A percentile compares a stretch with the other conserved stretches of the same genome.
phyloP scores from a whole-genome alignment of 768 basidiomycete species.

The Tricholoma sp. region DNA sequence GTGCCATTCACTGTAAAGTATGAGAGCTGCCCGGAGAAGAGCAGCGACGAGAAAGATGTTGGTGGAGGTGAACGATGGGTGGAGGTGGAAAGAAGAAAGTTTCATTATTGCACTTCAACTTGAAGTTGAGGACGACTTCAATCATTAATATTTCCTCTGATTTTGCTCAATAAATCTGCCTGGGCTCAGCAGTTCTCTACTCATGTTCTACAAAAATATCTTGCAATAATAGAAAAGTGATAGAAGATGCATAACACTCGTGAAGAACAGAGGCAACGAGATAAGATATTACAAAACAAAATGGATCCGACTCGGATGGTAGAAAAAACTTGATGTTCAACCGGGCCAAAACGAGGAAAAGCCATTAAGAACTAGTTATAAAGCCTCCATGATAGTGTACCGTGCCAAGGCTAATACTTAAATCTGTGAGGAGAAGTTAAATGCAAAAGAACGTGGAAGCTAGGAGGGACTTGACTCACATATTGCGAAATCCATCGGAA shows the following conservation, averaged over 20 bases:
- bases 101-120: background rate
- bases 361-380: background rate
- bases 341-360: background rate
- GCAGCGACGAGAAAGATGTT: conserved; percentile 49
- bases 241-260: background rate
- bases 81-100: conserved; percentile 12
- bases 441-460: background rate
- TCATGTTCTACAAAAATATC: background rate
- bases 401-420: conserved; percentile 19
- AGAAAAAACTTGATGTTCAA: background rate
- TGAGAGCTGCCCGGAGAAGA: conserved; percentile 61
- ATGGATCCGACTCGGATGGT: background rate
- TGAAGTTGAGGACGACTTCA: no score
- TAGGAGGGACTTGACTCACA: conserved; percentile 44
- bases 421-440: conserved; percentile 25
- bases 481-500: conserved; percentile 99
- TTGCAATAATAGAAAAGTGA: background rate
- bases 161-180: no score
- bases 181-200: background rate
- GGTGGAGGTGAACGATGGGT: conserved; percentile 37
- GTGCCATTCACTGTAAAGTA: conserved; percentile 88
- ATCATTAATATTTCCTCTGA: no score
- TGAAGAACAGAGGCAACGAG: no score
- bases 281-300: no score
- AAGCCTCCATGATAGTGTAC: conserved; percentile 6